A percentile compares a stretch with the other conserved stretches of the same genome.
phyloP scores from a whole-genome alignment of 1,284 basidiomycete genomes.

The Ustilago nuda region DNA sequence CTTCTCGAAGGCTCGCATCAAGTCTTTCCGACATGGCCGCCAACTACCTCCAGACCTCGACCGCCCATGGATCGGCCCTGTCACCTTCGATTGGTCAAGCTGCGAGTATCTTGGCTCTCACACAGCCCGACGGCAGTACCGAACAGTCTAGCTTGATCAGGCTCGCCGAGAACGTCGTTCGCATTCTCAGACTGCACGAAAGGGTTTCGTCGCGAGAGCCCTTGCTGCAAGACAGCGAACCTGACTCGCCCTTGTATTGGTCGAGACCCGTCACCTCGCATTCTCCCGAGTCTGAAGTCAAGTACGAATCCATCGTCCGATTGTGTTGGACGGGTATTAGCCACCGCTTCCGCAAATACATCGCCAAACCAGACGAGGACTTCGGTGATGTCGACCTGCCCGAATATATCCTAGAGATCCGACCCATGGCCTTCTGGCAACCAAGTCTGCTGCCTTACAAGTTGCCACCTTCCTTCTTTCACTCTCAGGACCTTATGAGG shows the following conservation, averaged over 20 bases:
- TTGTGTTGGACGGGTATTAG: constrained; percentile 50
- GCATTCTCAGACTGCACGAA: constrained; percentile 31
- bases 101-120: constrained; percentile 49
- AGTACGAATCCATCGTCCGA: constrained; percentile 52
- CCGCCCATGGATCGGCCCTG: constrained; percentile 23
- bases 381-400: constrained; percentile 34
- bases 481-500: constrained; percentile 51
- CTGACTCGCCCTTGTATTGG: constrained; percentile 47
- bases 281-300: constrained; percentile 48
- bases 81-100: constrained; percentile 43
- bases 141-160: constrained; percentile 37
- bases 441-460: constrained; percentile 39
- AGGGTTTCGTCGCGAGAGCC: constrained; percentile 35
- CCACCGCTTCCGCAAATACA: constrained; percentile 46
- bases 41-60: constrained; percentile 40
- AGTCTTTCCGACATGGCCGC: constrained; percentile 37
- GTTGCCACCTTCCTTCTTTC: constrained; percentile 47
- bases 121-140: constrained; percentile 44
- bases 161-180: constrained; percentile 44
- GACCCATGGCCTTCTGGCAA: constrained; percentile 54
- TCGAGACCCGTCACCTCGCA: constrained; percentile 36
- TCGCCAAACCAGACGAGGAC: constrained; percentile 45
- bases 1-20: constrained; percentile 27
- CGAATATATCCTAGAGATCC: constrained; percentile 37
- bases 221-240: constrained; percentile 39